Evolutionary conservation across 495 filamentous ascomycete genomes (phyloP).

Genomic region (Cercophora samala): DNA sequence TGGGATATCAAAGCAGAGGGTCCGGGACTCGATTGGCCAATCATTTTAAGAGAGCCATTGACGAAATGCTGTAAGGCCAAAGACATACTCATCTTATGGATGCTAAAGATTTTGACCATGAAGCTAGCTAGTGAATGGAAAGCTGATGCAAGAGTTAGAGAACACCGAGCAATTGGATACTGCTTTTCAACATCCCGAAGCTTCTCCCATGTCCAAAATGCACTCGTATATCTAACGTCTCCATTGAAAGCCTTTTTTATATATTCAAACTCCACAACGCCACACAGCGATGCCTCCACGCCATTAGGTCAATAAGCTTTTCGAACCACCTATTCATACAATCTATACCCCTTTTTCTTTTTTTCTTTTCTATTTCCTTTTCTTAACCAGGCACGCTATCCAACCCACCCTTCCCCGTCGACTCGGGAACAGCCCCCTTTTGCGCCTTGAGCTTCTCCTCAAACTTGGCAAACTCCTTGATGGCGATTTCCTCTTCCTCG

Average conservation of each 20-base stretch:
- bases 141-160: too few species aligned
- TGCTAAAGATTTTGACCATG: too few species aligned
- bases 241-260: too few species aligned
- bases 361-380: not conserved
- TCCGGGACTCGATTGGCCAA: not conserved
- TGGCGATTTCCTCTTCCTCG: slow-evolving; percentile 84
- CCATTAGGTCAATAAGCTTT: not conserved
- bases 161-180: too few species aligned
- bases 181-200: too few species aligned
- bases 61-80: too few species aligned
- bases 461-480: slow-evolving; percentile 90
- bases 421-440: slow-evolving; percentile 54
- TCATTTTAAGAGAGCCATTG: too few species aligned
- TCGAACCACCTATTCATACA: not conserved
- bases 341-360: not conserved
- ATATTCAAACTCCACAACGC: not conserved
- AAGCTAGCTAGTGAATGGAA: too few species aligned
- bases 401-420: slow-evolving; percentile 65
- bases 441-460: slow-evolving; percentile 87
- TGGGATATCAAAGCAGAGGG: not conserved
- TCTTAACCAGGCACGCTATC: slow-evolving; percentile 56
- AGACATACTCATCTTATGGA: too few species aligned
- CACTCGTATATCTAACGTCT: too few species aligned
- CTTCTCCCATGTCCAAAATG: too few species aligned
- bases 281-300: not conserved